phyloP scores from a whole-genome alignment of 305 asterid genomes.

The Solanum hybrid region DNA sequence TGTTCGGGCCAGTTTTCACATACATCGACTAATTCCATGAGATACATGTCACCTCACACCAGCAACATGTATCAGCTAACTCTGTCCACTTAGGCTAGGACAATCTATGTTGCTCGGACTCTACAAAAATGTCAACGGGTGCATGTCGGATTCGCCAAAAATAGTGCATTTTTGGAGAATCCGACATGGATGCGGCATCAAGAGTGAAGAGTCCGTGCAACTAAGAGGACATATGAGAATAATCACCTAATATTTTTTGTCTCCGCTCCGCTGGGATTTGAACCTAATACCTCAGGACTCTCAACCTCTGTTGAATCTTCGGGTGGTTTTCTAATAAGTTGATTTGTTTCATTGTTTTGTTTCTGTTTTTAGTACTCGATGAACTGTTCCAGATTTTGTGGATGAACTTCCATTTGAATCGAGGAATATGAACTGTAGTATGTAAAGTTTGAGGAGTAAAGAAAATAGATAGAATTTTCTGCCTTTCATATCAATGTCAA shows the following conservation, averaged over 20 bases:
- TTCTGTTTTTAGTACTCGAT: background rate
- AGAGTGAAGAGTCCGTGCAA: background rate
- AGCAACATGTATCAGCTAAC: rapidly evolving
- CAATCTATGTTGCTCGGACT: background rate
- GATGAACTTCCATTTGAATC: background rate
- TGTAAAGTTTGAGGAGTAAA: background rate
- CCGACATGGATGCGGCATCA: background rate
- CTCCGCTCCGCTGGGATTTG: background rate
- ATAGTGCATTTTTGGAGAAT: background rate
- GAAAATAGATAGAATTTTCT: background rate
- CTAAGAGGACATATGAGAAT: background rate
- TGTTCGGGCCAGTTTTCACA: background rate
- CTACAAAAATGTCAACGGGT: background rate
- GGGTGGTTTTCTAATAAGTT: background rate
- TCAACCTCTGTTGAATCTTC: background rate
- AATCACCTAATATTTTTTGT: background rate
- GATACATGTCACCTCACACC: background rate
- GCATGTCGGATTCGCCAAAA: background rate
- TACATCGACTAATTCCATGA: rapidly evolving
- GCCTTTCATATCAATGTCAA: background rate
- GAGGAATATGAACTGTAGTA: background rate
- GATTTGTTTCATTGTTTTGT: background rate
- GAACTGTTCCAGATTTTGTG: background rate
- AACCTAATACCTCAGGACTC: background rate
- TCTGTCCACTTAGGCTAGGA: background rate